Base-by-base conservation (phyloP, 106 monocot species). In the Dendrobium catenatum region DNA sequence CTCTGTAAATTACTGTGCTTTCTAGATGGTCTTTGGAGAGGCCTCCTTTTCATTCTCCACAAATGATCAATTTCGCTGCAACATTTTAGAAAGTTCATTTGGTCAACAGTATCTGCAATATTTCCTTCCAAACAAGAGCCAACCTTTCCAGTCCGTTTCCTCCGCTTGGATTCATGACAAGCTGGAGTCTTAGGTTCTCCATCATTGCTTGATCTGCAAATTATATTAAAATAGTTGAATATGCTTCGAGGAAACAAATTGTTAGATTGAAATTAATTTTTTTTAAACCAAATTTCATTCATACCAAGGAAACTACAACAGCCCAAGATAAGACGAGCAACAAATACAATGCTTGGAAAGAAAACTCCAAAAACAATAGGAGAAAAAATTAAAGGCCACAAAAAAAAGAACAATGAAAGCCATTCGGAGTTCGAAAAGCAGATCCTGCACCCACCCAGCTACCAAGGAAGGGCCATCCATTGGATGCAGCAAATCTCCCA, bases 21-120 rank as follows among this genome's bases (percentile, higher is more conserved):
- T 89, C 81, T 92, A 68, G 89, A 83, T 70, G 81, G 85, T 83
- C 90, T 92, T 55, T 85, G 80, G 73, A 79, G 86, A 78, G 83
- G 82, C 84, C 84, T 84, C 84, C 83, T 86, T 58, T 83, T 92
- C 31, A 64, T 85, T 80, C 88, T 92, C 94, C 94, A 90, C 33
- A 85, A 85, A 56, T 72, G n/a, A 80, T 88, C 80, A 31, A 82
- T 86, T 72, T 89, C 86, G 80, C 82, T 84, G 59, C 54, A 42
- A 55, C 81, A 80, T 66, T 81, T 87, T 33, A 91, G 55, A 75
- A 86, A 68, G 42, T 76, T 74, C 4, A 78, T 44, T 48, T 70
- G 8, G 10, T 70, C 70, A 37, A 37, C 70, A 70, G 33, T 2
- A 77, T 92, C 88, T 29, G 82, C 16, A 77, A 8, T 68, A 59